Evolutionary conservation across 352 stramenopile genomes (phyloP).

Genomic region (Phytopythium ostracodes): DNA sequence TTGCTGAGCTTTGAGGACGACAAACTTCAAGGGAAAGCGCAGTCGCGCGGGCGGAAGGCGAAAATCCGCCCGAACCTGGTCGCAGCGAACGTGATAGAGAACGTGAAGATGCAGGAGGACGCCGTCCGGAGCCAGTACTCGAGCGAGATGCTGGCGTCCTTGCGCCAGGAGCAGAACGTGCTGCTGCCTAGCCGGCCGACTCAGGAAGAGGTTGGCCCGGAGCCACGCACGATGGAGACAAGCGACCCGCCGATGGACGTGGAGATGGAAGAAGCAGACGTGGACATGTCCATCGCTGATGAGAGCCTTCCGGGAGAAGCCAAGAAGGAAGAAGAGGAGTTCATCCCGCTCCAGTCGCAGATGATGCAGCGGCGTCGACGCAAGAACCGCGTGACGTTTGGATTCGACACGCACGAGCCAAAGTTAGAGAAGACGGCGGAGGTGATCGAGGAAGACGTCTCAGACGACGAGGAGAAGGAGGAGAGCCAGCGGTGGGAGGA

Average conservation of each 20-base stretch:
- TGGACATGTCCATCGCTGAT: constrained; percentile 10
- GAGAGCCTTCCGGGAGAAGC: constrained; percentile 18
- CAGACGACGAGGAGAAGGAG: constrained; percentile 40
- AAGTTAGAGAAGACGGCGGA: constrained; percentile 35
- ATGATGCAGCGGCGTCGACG: constrained; percentile 34
- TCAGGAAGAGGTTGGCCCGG: constrained; percentile 5
- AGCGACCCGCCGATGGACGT: constrained; percentile 1
- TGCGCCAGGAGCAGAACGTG: constrained; percentile 70
- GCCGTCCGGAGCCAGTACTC: constrained; percentile 33
- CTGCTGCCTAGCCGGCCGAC: constrained; percentile 15
- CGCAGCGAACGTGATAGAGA: constrained; percentile 13
- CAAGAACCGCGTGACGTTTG: constrained; percentile 67
- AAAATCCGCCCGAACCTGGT: constrained; percentile 71
- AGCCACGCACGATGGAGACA: background rate
- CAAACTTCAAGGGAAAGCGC: background rate
- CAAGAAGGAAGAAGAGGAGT: constrained; percentile 35
- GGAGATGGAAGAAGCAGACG: constrained; percentile 27
- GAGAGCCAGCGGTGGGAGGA: constrained; percentile 65
- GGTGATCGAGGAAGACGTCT: constrained; percentile 40
- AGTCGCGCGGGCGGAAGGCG: constrained; percentile 19
- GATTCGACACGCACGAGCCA: constrained; percentile 19
- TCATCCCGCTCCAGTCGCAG: constrained; percentile 57
- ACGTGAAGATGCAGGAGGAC: constrained; percentile 18
- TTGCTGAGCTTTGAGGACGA: constrained; percentile 59
- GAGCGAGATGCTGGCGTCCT: constrained; percentile 44